phyloP scores from a whole-genome alignment of 345 rosid species.

The Zanthoxylum bungeanum region DNA sequence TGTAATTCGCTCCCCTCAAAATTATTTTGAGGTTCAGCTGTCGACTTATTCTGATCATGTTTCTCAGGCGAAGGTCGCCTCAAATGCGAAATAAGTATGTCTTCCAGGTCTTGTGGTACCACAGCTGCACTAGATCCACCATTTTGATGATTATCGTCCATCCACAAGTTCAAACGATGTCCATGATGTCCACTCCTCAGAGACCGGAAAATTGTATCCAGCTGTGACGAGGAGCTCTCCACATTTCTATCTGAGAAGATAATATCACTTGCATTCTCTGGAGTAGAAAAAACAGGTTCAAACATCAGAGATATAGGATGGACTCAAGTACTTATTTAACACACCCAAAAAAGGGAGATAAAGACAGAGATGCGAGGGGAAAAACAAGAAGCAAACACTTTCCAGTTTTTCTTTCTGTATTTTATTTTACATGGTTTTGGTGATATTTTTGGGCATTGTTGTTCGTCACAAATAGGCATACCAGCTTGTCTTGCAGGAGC shows the following conservation, averaged over 20 bases:
- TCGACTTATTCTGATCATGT: constrained; percentile 48
- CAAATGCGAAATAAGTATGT: constrained; percentile 82
- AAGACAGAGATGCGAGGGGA: background rate
- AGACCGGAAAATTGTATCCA: constrained; percentile 86
- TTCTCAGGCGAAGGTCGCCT: constrained; percentile 65
- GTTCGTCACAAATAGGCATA: constrained; percentile 11
- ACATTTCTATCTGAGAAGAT: constrained; percentile 50
- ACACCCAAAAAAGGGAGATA: background rate
- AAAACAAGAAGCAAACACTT: background rate
- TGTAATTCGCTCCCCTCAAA: constrained; percentile 38
- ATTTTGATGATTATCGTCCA: constrained; percentile 74
- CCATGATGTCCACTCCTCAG: constrained; percentile 86
- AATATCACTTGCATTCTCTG: constrained; percentile 52
- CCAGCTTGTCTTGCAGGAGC: constrained; percentile 58
- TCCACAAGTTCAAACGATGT: constrained; percentile 87
- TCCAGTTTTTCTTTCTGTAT: background rate
- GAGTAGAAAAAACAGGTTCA: background rate
- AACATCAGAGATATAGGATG: background rate
- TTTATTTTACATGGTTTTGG: background rate
- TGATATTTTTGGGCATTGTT: background rate
- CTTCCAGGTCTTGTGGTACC: constrained; percentile 90
- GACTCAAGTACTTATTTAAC: background rate
- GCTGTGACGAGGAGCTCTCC: constrained; percentile 44
- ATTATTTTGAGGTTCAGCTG: constrained; percentile 46
- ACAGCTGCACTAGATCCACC: constrained; percentile 72